phyloP scores from a whole-genome alignment of 352 stramenopile genomes.

The Thalassiosira exigua region DNA sequence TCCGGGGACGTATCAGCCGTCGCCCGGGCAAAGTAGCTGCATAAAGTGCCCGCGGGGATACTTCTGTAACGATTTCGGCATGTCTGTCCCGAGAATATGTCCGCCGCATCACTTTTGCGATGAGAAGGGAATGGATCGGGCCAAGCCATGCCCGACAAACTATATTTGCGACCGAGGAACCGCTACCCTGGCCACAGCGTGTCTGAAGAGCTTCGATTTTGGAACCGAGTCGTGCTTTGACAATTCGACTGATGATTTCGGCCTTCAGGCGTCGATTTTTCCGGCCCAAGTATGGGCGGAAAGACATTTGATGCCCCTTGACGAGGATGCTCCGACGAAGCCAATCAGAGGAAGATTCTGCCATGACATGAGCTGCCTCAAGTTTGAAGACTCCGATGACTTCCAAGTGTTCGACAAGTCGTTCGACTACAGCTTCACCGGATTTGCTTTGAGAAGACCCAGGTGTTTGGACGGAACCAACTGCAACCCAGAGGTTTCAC shows the following conservation, averaged over 20 bases:
- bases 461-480: slow-evolving; percentile 49
- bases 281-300: slow-evolving; percentile 94
- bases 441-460: slow-evolving; percentile 87
- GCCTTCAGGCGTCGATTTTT: slow-evolving; percentile 89
- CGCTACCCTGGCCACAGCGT: slow-evolving; percentile 92
- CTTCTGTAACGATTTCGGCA: slow-evolving; percentile 91
- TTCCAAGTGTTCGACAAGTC: slow-evolving; percentile 85
- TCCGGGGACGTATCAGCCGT: slow-evolving; percentile 92
- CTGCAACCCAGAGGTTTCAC: slow-evolving; percentile 71
- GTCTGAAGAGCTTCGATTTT: slow-evolving; percentile 61
- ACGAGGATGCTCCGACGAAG: slow-evolving; percentile 80
- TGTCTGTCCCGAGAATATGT: slow-evolving; percentile 93
- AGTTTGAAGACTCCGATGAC: slow-evolving; percentile 87
- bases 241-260: slow-evolving; percentile 94
- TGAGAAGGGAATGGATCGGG: slow-evolving; percentile 90
- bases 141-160: slow-evolving; percentile 92
- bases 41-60: slow-evolving; percentile 94
- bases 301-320: slow-evolving; percentile 89
- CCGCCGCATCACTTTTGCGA: slow-evolving; percentile 92
- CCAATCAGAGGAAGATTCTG: slow-evolving; percentile 93
- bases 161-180: slow-evolving; percentile 96
- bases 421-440: slow-evolving; percentile 86
- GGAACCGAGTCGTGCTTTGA: slow-evolving; percentile 88
- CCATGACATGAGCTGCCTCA: slow-evolving; percentile 91
- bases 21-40: slow-evolving; percentile 86